Base-by-base conservation (phyloP, 306 rosid genomes). In the Medicago ruthenica region DNA sequence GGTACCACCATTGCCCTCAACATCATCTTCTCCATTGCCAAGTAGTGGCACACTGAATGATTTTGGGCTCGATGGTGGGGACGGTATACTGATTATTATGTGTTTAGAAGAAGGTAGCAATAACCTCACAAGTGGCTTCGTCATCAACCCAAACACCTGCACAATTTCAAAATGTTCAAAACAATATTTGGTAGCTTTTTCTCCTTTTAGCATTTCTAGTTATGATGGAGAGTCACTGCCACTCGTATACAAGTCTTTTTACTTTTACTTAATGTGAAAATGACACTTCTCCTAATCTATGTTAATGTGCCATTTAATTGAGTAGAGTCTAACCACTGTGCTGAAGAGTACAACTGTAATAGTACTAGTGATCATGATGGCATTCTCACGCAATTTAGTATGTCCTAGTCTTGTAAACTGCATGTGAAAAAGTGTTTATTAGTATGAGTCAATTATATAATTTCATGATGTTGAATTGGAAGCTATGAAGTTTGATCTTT, bases 301-400 rank as follows among this genome's bases (percentile, higher is more conserved):
- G 63, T 48, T 67, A 40, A 62, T 7, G 55, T 58, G 18, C 36
- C 8, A 7, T 22, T 58, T 58, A 14, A 1, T 58, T 58, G 3
- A 74, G 47, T 58, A 60, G 74, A 58, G 66, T 50, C 93, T 90
- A 82, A 95, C 99, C 97, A 85, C 63, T n/a, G 97, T 92, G 88
- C 99, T 96, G 89, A 86, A 96, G 75, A 96, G 99, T 74, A 96
- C 97, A 75, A 96, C 96, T 40, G 91, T 89, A 68, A 96, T 90
- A n/a, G 99, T 96, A 67, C 98, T 96, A 51, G 99, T 96, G 84
- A 96, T 92, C 97, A 96, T 88, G 85, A 90, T 79, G 39, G 99
- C 98, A 54, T 92, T 89, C 55, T 84, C 91, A 0, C 81, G 80
- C 84, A 90, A 67, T 63, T 89, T 91, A 18, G 93, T 89, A 68